Percentiles rank a stretch among this genome's conserved stretches.
Evolutionary conservation across 1,284 basidiomycete species (phyloP).

Genomic region (Singerocomus inundabilis): DNA sequence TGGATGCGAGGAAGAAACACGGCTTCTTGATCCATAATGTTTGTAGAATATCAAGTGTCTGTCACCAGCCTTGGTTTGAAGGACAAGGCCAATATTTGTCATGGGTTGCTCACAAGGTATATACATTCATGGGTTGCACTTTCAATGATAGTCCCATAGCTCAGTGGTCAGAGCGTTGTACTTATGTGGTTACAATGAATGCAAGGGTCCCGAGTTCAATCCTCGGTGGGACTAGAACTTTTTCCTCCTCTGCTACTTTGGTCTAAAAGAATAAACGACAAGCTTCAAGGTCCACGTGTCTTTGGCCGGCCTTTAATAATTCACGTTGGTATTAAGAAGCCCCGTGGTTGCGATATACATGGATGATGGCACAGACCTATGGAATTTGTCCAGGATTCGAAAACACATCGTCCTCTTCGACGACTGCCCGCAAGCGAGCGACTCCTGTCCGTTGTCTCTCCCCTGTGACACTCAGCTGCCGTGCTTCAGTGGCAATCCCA

Average conservation of each 20-base stretch:
- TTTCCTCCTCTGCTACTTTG: not conserved
- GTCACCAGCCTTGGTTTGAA: no score
- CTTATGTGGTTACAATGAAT: slow-evolving; percentile 39
- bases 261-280: no score
- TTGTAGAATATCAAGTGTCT: no score
- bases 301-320: not conserved
- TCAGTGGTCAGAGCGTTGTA: slow-evolving; percentile 41
- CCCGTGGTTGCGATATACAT: not conserved
- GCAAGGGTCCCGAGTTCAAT: slow-evolving; percentile 41
- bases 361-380: not conserved
- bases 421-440: slow-evolving; percentile 16
- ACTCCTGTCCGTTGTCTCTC: slow-evolving; percentile 23
- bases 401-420: slow-evolving; percentile 16
- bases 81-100: slow-evolving; percentile 9
- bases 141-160: slow-evolving; percentile 35
- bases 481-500: slow-evolving; percentile 61
- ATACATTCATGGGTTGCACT: fast-evolving
- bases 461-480: slow-evolving; percentile 9
- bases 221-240: slow-evolving; percentile 38
- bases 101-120: not conserved
- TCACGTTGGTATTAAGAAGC: not conserved
- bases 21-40: slow-evolving; percentile 23
- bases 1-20: slow-evolving; percentile 46
- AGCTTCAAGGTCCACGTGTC: no score
- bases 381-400: slow-evolving; percentile 1